phyloP scores from a whole-genome alignment of 768 basidiomycete genomes.

The Cystofilobasidium ferigula region DNA sequence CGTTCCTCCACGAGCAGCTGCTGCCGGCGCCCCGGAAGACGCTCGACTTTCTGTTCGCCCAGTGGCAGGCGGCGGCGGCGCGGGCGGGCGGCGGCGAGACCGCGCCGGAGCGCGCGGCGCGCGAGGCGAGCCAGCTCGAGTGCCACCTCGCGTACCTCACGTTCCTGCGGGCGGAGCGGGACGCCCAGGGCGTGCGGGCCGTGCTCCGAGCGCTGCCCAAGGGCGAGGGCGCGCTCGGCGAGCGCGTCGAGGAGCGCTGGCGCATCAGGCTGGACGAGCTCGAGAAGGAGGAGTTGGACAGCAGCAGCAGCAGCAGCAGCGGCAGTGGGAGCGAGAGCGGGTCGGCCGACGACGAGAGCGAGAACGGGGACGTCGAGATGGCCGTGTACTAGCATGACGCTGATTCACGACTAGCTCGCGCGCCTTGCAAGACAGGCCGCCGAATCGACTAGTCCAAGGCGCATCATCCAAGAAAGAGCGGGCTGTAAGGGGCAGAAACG shows the following conservation, averaged over 20 bases:
- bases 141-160: constrained; percentile 15
- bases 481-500: too few relatives aligned
- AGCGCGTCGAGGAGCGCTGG: constrained; percentile 18
- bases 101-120: neutral
- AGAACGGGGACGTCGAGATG: constrained; percentile 15
- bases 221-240: constrained; percentile 8
- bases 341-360: neutral
- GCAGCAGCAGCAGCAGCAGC: neutral
- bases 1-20: constrained; percentile 22
- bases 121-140: constrained; percentile 9
- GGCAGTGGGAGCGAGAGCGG: neutral
- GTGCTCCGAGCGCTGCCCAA: constrained; percentile 10
- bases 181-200: constrained; percentile 14
- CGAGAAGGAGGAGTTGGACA: constrained; percentile 5
- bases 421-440: too few relatives aligned
- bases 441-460: too few relatives aligned
- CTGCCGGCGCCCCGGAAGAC: constrained; percentile 2
- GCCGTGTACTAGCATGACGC: constrained; percentile 7
- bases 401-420: too few relatives aligned
- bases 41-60: constrained; percentile 15
- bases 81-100: neutral
- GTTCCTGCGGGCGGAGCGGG: constrained; percentile 12
- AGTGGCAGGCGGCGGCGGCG: constrained; percentile 12
- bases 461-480: too few relatives aligned
- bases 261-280: constrained; percentile 16